Conservation (phyloP, 2,329 filamentous ascomycete species). For the Bertia moriformis region DNA sequence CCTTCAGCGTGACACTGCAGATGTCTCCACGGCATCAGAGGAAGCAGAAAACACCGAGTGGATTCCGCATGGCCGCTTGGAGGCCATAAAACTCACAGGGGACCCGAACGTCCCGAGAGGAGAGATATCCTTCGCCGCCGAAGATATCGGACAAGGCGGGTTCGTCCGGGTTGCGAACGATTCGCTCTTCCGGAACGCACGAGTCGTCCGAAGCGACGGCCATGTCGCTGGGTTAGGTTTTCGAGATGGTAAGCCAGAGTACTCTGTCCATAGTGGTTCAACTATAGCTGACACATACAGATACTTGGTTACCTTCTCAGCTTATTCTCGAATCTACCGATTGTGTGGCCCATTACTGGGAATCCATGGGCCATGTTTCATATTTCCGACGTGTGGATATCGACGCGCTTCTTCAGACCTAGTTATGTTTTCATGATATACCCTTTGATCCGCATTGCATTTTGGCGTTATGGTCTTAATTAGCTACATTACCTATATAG, state of each 20-base stretch:
- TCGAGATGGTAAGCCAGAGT: constrained; percentile 48
- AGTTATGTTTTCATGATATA: too few species aligned
- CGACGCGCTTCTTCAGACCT: constrained; percentile 14
- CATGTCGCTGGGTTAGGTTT: constrained; percentile 69
- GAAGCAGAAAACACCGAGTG: not conserved
- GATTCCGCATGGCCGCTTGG: not conserved
- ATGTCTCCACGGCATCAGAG: too few species aligned
- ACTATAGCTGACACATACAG: constrained; percentile 35
- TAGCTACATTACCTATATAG: too few species aligned
- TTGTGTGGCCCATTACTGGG: constrained; percentile 70
- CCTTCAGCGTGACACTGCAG: constrained; percentile 34
- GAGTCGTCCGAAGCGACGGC: constrained; percentile 59
- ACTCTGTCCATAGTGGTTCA: not conserved
- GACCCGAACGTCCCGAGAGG: not conserved
- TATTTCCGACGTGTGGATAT: constrained; percentile 47
- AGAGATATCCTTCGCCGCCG: constrained; percentile 58
- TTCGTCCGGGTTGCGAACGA: constrained; percentile 51
- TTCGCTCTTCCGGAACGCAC: constrained; percentile 55
- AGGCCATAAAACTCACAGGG: not conserved
- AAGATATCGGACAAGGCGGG: constrained; percentile 59
- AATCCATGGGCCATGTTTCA: constrained; percentile 42
- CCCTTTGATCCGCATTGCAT: too few species aligned
- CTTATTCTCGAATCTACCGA: constrained; percentile 69
- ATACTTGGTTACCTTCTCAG: constrained; percentile 64
- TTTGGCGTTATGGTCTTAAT: too few species aligned